Base-by-base conservation (phyloP, 1,284 basidiomycete species). In the Ustilago hordei region DNA sequence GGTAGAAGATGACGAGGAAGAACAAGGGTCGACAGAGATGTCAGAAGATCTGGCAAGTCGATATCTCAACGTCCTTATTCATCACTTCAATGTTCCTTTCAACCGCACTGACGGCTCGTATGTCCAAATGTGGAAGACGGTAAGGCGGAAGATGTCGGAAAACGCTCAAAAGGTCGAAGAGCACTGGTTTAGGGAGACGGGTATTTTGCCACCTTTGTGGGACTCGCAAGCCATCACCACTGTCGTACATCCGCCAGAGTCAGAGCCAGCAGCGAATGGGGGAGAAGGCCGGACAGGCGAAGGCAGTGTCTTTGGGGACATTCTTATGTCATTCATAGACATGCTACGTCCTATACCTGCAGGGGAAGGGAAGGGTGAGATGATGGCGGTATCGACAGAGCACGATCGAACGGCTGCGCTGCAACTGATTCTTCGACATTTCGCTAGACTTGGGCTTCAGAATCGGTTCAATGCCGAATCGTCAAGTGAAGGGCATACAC, bases 41-140 rank as follows among this genome's bases (percentile, higher is more conserved):
- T 64, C 70, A 15, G 68, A 74, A 52, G 61, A 70, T 35, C 59
- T 78, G 4, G 75, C 75, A 1, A 64, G 56, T 39, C 63, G 70
- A 15, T 78, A 74, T 48, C 55, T 78, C 58, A 78, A 78, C 55
- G 70, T 78, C 13, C 56, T 78, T 5, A 78, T 78, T 50, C 75
- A 78, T 48, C 61, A 78, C 64, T 78, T 78, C 41, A 23, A 56
- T 11, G 59, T 74, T 1, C 48, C 67, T 3, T 78, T 73, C 47
- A 28, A 62, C 31, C 63, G 75, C 0, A 55, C 58, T 12, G 17
- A 62, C 19, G 54, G 36, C 2, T 58, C 75, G 17, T 61, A 78
- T 55, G 53, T 57, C 1, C 31, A 64, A 11, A 70, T 74, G 70
- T 78, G 75, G 75, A 58, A 61, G 11, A 15, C 19, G 0, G 64